Percentiles rank a stretch among this genome's conserved stretches.
These are phyloP conservation scores for Diaporthe sp. DNA, from an alignment of 2,329 filamentous ascomycete genomes.

Conservation along the genomic window DNA sequence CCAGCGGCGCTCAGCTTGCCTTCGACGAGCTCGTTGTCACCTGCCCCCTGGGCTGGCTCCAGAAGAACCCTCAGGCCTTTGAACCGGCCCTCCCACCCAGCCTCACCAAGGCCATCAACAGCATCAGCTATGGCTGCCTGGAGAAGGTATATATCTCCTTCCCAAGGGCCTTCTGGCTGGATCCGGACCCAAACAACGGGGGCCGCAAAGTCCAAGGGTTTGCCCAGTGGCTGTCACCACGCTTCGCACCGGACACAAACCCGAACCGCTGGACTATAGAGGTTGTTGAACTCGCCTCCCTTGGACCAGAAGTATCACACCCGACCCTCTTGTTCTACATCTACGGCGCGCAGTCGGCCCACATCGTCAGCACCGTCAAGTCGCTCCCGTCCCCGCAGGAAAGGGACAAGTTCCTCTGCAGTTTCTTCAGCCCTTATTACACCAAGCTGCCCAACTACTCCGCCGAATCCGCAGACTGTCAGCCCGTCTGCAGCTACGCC, in stretches of 20 bases:
- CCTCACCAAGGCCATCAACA: slow-evolving; percentile 72
- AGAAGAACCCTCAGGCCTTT: slow-evolving; percentile 71
- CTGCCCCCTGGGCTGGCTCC: slow-evolving; percentile 77
- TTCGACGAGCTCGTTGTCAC: slow-evolving; percentile 81
- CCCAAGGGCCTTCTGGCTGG: slow-evolving; percentile 80
- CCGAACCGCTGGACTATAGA: slow-evolving; percentile 80
- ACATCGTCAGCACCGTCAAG: slow-evolving; percentile 54
- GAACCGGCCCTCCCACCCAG: slow-evolving; percentile 70
- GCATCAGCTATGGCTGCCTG: slow-evolving; percentile 77
- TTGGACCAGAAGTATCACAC: slow-evolving; percentile 70
- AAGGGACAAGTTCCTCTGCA: slow-evolving; percentile 68
- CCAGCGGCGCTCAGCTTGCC: slow-evolving; percentile 22
- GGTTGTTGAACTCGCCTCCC: slow-evolving; percentile 80
- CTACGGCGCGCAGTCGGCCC: slow-evolving; percentile 73
- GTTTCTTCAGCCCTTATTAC: slow-evolving; percentile 84
- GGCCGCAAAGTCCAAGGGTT: slow-evolving; percentile 72
- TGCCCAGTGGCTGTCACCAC: slow-evolving; percentile 81
- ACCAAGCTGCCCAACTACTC: slow-evolving; percentile 79
- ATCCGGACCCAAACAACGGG: slow-evolving; percentile 51
- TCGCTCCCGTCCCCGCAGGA: slow-evolving; percentile 59
- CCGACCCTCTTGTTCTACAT: slow-evolving; percentile 90
- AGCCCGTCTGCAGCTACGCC: slow-evolving; percentile 73
- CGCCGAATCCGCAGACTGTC: slow-evolving; percentile 66
- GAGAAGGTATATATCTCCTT: slow-evolving; percentile 83
- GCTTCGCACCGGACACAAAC: slow-evolving; percentile 74